Evolutionary conservation across 2,329 filamentous ascomycete genomes (phyloP).

Genomic region (Monilinia fructigena): DNA sequence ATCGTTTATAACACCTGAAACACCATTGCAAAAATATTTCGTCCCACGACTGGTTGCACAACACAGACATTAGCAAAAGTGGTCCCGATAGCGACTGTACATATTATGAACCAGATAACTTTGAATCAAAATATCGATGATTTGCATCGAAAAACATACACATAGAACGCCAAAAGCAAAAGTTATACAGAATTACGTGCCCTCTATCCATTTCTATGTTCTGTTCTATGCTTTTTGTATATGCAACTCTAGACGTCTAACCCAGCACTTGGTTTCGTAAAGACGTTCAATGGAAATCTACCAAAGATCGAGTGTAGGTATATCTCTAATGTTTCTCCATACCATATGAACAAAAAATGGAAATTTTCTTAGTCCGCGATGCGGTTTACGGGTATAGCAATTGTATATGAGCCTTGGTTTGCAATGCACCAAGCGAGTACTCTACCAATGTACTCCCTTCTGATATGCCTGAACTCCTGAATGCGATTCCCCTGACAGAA

Average conservation of each 20-base stretch:
- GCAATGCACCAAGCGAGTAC: constrained; percentile 18
- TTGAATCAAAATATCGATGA: not conserved
- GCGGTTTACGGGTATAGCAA: constrained; percentile 22
- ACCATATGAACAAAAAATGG: constrained; percentile 19
- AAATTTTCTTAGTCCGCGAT: constrained; percentile 18
- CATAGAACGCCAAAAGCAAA: not conserved
- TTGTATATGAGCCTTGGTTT: constrained; percentile 19
- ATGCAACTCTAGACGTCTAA: constrained; percentile 20
- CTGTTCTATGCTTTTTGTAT: constrained; percentile 14
- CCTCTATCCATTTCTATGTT: constrained; percentile 3
- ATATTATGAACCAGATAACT: not conserved
- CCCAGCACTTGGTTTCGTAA: constrained; percentile 21
- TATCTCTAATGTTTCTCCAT: constrained; percentile 12
- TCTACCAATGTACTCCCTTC: constrained; percentile 20
- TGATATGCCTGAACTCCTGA: constrained; percentile 16
- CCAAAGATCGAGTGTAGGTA: constrained; percentile 19
- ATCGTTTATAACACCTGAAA: not conserved
- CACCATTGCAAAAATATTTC: not conserved
- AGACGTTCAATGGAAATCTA: constrained; percentile 21
- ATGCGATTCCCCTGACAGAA: constrained; percentile 9
- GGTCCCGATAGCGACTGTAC: not conserved
- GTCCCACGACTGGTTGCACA: not conserved
- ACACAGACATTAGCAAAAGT: not conserved
- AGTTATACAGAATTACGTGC: not conserved
- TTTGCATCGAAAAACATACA: not conserved